A percentile compares a stretch with the other conserved stretches of the same genome.
These are phyloP conservation scores for Phytomonas sp. DNA, from an alignment of 208 protist species.

Conservation along the genomic window DNA sequence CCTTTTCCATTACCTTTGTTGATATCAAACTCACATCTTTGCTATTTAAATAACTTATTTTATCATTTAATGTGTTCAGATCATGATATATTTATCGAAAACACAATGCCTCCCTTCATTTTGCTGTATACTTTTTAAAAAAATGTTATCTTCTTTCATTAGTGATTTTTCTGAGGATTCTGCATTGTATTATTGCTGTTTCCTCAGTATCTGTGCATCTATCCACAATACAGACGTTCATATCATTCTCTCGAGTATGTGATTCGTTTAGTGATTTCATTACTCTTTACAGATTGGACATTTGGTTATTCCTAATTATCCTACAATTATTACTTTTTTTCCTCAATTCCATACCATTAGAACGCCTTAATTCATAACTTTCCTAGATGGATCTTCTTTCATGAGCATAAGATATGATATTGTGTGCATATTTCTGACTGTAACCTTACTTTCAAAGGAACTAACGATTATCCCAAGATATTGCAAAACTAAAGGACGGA, in stretches of 20 bases:
- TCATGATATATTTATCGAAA: not conserved
- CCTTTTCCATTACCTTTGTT: conserved; percentile 1
- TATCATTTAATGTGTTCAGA: not conserved
- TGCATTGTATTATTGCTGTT: not conserved
- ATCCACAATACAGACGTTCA: not conserved
- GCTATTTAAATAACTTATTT: not conserved
- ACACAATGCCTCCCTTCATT: not conserved
- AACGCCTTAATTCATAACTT: conserved; percentile 1
- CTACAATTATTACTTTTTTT: not conserved
- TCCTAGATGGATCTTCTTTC: not conserved
- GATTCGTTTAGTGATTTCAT: not conserved
- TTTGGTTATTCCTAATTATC: conserved; percentile 4
- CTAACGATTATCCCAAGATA: not conserved
- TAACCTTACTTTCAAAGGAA: not conserved
- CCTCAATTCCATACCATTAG: not conserved
- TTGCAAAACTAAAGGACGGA: not conserved
- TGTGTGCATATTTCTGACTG: not conserved
- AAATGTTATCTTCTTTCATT: too few species aligned
- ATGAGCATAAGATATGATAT: not conserved
- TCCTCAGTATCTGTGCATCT: not conserved
- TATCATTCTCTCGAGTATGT: not conserved
- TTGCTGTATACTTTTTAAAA: not conserved
- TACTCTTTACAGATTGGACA: not conserved
- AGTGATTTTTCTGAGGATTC: not conserved
- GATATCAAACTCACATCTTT: not conserved